A percentile compares a stretch with the other conserved stretches of the same genome.
Evolutionary conservation across 108 stramenopile genomes (phyloP).

Genomic region (Cyclostephanos invisitatus): DNA sequence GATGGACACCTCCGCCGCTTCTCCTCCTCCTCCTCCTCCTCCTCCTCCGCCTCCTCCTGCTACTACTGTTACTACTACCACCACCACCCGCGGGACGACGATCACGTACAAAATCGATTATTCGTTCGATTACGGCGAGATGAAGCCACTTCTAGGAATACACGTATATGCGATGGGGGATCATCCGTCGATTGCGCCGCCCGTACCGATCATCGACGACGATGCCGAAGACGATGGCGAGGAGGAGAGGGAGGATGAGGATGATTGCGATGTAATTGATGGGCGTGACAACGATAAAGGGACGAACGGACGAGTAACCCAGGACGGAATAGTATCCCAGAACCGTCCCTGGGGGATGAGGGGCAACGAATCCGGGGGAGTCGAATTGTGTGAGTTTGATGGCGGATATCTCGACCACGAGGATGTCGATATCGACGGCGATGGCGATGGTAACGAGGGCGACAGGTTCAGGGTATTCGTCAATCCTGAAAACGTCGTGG

Average conservation of each 20-base stretch:
- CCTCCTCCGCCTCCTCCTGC: no score
- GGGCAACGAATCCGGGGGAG: slow-evolving; percentile 16
- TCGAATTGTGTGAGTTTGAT: slow-evolving; percentile 17
- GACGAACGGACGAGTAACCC: neutral
- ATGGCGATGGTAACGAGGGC: neutral
- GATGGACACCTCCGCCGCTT: no score
- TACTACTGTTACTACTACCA: no score
- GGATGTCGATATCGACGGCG: neutral
- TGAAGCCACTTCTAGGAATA: slow-evolving; percentile 53
- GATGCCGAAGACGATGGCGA: slow-evolving; percentile 36
- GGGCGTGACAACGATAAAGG: slow-evolving; percentile 3
- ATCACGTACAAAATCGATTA: slow-evolving; percentile 70
- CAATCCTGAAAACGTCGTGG: slow-evolving; percentile 69
- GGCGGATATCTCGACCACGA: slow-evolving; percentile 3
- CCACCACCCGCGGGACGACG: slow-evolving; percentile 43
- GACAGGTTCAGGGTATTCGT: slow-evolving; percentile 70
- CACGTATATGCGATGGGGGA: slow-evolving; percentile 57
- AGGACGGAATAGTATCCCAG: neutral
- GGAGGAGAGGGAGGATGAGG: slow-evolving; percentile 49
- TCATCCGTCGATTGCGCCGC: slow-evolving; percentile 51
- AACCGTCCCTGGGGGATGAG: neutral
- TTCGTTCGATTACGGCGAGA: slow-evolving; percentile 58
- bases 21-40: no score
- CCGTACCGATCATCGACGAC: slow-evolving; percentile 57
- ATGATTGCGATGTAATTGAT: slow-evolving; percentile 23